A percentile compares a stretch with the other conserved stretches of the same genome.
Conservation (phyloP, 2,329 filamentous ascomycete genomes). For the Clathrospora elynae region DNA sequence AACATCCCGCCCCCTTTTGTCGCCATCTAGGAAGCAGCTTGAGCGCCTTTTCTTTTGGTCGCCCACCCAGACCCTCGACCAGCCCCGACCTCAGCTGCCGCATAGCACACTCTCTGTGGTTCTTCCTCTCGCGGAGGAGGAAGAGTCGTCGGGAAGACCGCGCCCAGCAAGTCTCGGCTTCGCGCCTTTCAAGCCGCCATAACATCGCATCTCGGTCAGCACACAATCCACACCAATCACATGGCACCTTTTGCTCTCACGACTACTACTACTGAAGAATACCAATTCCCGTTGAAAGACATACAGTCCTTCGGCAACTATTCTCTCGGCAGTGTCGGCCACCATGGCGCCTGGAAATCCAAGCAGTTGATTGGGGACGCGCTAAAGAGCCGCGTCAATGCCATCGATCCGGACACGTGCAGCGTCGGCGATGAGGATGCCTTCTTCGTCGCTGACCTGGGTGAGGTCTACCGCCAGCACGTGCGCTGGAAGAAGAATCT, state of each 20-base stretch:
- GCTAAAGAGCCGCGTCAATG: constrained; percentile 81
- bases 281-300: constrained; percentile 49
- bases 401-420: constrained; percentile 85
- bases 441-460: constrained; percentile 97
- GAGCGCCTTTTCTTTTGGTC: constrained; percentile 53
- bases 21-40: constrained; percentile 44
- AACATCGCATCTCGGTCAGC: constrained; percentile 60
- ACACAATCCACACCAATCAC: constrained; percentile 53
- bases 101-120: constrained; percentile 97
- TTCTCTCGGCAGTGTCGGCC: constrained; percentile 45
- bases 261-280: constrained; percentile 51
- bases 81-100: constrained; percentile 87
- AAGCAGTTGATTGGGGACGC: constrained; percentile 87
- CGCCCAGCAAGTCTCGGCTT: constrained; percentile 83
- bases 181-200: constrained; percentile 94
- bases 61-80: constrained; percentile 57
- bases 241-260: constrained; percentile 74
- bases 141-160: constrained; percentile 98
- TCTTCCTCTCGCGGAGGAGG: constrained; percentile 99
- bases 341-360: constrained; percentile 60
- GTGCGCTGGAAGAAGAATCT: constrained; percentile 97
- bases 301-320: constrained; percentile 36
- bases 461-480: constrained; percentile 98
- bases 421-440: constrained; percentile 93
- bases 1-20: constrained; percentile 54